Conservation (phyloP, 768 basidiomycete species). For the Psilocybe cubensis region DNA sequence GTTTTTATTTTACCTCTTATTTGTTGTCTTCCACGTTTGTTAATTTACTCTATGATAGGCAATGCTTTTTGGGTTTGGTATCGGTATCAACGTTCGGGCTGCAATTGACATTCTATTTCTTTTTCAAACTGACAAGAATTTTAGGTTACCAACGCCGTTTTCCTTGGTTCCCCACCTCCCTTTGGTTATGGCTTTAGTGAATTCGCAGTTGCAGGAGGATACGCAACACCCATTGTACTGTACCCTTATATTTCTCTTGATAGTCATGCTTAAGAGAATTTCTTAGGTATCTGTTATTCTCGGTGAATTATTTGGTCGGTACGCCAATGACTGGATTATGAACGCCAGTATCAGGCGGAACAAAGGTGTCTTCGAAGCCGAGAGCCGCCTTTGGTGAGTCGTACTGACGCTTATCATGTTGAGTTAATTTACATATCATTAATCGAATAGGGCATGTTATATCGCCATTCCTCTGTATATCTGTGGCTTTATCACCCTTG, state of each 20-base stretch:
- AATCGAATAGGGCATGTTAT: conserved; percentile 55
- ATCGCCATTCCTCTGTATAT: conserved; percentile 64
- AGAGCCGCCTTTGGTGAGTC: conserved; percentile 60
- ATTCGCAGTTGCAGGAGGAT: conserved; percentile 54
- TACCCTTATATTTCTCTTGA: conserved; percentile 8
- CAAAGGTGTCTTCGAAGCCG: conserved; percentile 62
- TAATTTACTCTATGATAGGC: conserved; percentile 32
- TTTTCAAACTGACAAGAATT: background rate
- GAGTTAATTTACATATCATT: too few relatives aligned
- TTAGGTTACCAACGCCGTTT: conserved; percentile 71
- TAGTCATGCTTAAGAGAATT: background rate
- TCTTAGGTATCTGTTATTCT: conserved; percentile 56
- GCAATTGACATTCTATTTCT: background rate
- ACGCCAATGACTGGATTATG: conserved; percentile 57
- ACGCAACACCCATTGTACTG: conserved; percentile 62
- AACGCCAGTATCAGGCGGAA: conserved; percentile 49
- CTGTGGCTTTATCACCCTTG: conserved; percentile 63
- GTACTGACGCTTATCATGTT: too few relatives aligned
- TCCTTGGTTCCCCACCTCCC: conserved; percentile 59
- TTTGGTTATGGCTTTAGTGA: conserved; percentile 55
- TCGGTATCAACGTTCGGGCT: conserved; percentile 58
- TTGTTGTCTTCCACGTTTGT: background rate
- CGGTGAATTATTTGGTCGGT: conserved; percentile 57
- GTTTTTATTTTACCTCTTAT: background rate
- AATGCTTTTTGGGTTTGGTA: conserved; percentile 66